Evolutionary conservation across 345 rosid genomes (phyloP).

Genomic region (Pistacia vera): DNA sequence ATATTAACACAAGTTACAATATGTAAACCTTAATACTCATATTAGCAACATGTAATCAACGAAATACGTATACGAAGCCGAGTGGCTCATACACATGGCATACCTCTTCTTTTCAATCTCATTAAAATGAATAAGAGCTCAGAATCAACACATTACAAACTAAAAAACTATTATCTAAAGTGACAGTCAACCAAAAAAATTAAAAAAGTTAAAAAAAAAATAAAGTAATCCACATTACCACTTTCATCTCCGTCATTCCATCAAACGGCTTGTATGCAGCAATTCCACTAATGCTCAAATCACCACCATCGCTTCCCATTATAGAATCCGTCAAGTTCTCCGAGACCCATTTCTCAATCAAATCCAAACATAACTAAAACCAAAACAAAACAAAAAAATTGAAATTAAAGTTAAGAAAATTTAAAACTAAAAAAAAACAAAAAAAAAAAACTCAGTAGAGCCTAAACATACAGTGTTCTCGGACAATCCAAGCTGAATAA

Average conservation of each 20-base stretch:
- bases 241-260: constrained; percentile 73
- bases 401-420: background rate
- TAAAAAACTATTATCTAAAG: background rate
- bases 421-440: background rate
- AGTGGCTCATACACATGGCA: background rate
- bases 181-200: background rate
- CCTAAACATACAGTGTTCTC: constrained; percentile 66
- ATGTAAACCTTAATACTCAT: no score
- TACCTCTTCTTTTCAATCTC: background rate
- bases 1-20: background rate
- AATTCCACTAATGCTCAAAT: constrained; percentile 62
- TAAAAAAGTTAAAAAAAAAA: background rate
- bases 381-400: background rate
- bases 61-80: background rate
- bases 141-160: background rate
- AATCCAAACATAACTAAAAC: constrained; percentile 79
- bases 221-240: constrained; percentile 41
- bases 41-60: background rate
- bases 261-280: constrained; percentile 72
- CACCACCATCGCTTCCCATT: constrained; percentile 40
- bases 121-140: background rate
- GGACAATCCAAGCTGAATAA: constrained; percentile 85
- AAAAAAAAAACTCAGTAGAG: background rate
- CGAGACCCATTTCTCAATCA: constrained; percentile 79
- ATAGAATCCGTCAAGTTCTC: constrained; percentile 55